A percentile compares a stretch with the other conserved stretches of the same genome.
phyloP scores from a whole-genome alignment of 2,329 filamentous ascomycete genomes.

The Ceratocystis albifundus region DNA sequence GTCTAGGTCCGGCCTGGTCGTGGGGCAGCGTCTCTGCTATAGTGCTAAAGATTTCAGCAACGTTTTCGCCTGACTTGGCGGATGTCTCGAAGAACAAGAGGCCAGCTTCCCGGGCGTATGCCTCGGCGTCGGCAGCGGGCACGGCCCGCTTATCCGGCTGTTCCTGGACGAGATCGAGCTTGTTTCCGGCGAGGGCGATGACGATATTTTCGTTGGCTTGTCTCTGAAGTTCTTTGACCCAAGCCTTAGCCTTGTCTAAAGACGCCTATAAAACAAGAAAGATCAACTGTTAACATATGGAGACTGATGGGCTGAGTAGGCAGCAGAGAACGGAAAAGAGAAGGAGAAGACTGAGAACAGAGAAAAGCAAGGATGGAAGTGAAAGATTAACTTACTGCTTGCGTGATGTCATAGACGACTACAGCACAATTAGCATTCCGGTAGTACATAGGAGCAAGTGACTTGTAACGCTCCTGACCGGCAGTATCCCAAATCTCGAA shows the following conservation, averaged over 20 bases:
- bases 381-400: slow-evolving; percentile 60
- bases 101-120: slow-evolving; percentile 85
- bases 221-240: slow-evolving; percentile 97
- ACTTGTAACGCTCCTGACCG: slow-evolving; percentile 98
- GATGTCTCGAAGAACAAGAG: slow-evolving; percentile 98
- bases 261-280: slow-evolving; percentile 53
- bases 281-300: not conserved
- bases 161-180: slow-evolving; percentile 88
- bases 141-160: slow-evolving; percentile 94
- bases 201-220: slow-evolving; percentile 99
- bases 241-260: slow-evolving; percentile 96
- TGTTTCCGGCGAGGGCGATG: slow-evolving; percentile 95
- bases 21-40: slow-evolving; percentile 97
- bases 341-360: not conserved
- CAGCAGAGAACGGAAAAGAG: slow-evolving; percentile 7
- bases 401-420: slow-evolving; percentile 98
- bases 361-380: not conserved
- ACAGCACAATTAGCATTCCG: slow-evolving; percentile 98
- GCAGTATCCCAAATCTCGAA: slow-evolving; percentile 99
- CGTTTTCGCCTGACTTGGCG: slow-evolving; percentile 93
- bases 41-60: slow-evolving; percentile 87
- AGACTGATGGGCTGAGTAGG: not conserved
- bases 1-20: slow-evolving; percentile 87
- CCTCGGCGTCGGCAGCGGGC: slow-evolving; percentile 76
- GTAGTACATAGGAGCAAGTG: slow-evolving; percentile 98